Percentiles rank a stretch among this genome's conserved stretches.
Evolutionary conservation across 331 rosid species (phyloP).

Genomic region (Quercus phellos): DNA sequence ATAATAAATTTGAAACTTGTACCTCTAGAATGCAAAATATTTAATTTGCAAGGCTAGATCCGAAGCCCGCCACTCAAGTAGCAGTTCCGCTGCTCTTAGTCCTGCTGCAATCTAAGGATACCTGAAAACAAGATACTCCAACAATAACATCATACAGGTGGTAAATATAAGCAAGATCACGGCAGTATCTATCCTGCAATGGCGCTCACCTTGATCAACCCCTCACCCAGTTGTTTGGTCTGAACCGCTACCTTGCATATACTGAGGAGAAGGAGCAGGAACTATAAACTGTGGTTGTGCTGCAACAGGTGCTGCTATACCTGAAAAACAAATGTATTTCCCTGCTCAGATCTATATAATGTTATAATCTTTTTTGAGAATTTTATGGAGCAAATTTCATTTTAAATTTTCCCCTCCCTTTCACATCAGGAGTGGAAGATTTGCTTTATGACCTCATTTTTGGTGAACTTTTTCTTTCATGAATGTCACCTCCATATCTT

Average conservation of each 20-base stretch:
- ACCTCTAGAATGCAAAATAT: slow-evolving; percentile 99
- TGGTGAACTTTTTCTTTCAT: neutral
- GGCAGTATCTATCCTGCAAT: neutral
- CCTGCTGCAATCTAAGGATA: slow-evolving; percentile 95
- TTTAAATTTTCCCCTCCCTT: neutral
- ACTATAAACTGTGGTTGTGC: slow-evolving; percentile 81
- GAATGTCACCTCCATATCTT: neutral
- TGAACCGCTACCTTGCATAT: slow-evolving; percentile 73
- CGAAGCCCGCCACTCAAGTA: slow-evolving; percentile 92
- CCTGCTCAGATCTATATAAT: slow-evolving; percentile 10
- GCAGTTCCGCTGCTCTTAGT: slow-evolving; percentile 96
- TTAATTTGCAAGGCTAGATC: slow-evolving; percentile 92
- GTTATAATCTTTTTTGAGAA: neutral
- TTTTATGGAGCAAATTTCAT: neutral
- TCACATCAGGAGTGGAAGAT: neutral
- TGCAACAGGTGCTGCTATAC: slow-evolving; percentile 72
- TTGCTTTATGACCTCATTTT: neutral
- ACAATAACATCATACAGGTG: slow-evolving; percentile 7
- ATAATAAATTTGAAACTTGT: slow-evolving; percentile 17
- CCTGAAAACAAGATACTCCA: slow-evolving; percentile 38
- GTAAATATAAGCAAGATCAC: slow-evolving; percentile 8
- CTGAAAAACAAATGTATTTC: slow-evolving; percentile 31
- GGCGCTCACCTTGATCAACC: slow-evolving; percentile 62
- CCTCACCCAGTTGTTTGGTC: slow-evolving; percentile 85
- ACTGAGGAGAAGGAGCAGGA: slow-evolving; percentile 71